Percentiles rank a stretch among this genome's conserved stretches.
Evolutionary conservation across 306 rosid genomes (phyloP).

Genomic region (Cucumis melo): DNA sequence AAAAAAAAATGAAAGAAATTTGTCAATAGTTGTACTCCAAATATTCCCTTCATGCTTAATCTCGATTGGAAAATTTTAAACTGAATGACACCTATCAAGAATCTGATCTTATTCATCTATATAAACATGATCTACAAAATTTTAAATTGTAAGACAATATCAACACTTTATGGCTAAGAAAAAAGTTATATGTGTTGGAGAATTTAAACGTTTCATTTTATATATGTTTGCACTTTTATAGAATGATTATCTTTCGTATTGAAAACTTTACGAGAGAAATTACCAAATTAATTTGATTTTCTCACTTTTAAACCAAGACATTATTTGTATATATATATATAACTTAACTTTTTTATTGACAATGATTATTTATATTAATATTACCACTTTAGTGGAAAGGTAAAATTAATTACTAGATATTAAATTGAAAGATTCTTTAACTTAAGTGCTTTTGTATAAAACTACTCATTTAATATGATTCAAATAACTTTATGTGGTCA

Average conservation of each 20-base stretch:
- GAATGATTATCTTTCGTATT: background rate
- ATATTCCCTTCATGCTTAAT: background rate
- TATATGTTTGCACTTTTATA: background rate
- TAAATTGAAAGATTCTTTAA: background rate
- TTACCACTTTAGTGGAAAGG: background rate
- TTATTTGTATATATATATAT: background rate
- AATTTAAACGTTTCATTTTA: no score
- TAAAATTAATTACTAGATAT: background rate
- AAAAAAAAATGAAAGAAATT: background rate
- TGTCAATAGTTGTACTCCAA: background rate
- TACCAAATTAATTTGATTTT: background rate
- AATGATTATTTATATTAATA: background rate
- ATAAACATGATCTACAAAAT: background rate
- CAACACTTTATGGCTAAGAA: no score
- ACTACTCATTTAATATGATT: background rate
- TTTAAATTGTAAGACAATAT: background rate
- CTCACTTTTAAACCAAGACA: background rate
- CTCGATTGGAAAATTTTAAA: background rate
- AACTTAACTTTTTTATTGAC: background rate
- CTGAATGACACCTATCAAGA: background rate
- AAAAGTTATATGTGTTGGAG: no score
- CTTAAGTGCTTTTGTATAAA: background rate
- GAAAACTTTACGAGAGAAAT: background rate
- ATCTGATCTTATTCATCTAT: background rate
- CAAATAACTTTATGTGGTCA: background rate